Conservation (phyloP, 306 rosid genomes). For the Lagenaria siceraria region DNA sequence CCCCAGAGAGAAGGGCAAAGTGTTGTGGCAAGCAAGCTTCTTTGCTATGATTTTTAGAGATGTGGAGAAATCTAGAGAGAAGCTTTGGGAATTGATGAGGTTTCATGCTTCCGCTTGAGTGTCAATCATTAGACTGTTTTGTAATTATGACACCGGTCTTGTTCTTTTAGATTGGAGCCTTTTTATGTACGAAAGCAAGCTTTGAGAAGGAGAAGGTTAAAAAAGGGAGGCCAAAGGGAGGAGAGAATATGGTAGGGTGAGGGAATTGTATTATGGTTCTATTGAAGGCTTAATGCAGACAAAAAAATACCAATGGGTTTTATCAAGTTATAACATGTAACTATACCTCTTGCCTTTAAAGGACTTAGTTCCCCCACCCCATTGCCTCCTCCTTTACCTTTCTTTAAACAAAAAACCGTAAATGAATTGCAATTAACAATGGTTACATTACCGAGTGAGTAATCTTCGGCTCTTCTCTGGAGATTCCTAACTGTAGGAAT, state of each 20-base stretch:
- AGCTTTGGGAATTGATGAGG: too few relatives aligned
- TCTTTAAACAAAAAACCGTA: not conserved
- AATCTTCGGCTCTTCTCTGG: slow-evolving; percentile 34
- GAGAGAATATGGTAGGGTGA: not conserved
- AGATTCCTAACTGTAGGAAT: slow-evolving; percentile 49
- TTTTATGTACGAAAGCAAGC: not conserved
- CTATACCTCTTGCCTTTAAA: not conserved
- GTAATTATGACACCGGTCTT: too few relatives aligned
- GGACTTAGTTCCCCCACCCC: not conserved
- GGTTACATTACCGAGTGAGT: slow-evolving; percentile 37
- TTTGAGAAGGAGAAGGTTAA: not conserved
- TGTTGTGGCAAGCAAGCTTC: too few relatives aligned
- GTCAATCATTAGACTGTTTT: too few relatives aligned
- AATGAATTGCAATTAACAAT: not conserved
- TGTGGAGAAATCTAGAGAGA: too few relatives aligned
- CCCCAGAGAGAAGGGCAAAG: too few relatives aligned
- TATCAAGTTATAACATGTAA: not conserved
- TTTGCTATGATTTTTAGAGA: too few relatives aligned
- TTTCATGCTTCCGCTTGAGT: too few relatives aligned
- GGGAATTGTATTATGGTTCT: not conserved
- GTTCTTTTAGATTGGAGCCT: too few relatives aligned
- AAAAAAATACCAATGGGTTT: not conserved
- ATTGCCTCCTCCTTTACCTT: not conserved
- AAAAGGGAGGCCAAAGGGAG: not conserved
- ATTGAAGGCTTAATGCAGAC: not conserved